These are phyloP conservation scores for Wickerhamomyces sp. DNA, from an alignment of 1,139 yeast species.

Conservation along the genomic window DNA sequence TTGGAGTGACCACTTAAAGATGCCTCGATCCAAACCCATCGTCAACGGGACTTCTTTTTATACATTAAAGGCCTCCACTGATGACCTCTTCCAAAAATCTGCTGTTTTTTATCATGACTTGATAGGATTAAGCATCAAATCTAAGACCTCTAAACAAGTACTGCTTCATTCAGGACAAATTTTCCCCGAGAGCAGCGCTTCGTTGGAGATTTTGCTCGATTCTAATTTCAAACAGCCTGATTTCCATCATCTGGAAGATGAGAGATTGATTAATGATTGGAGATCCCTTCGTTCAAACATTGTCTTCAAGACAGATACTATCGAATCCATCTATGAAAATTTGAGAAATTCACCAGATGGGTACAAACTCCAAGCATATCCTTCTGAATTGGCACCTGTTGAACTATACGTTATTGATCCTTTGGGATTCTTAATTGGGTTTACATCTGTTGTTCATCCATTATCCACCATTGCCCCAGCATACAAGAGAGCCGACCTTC, in stretches of 20 bases:
- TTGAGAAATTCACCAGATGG: constrained; percentile 20
- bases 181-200: constrained; percentile 27
- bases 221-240: constrained; percentile 9
- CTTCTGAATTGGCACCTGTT: constrained; percentile 63
- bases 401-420: constrained; percentile 69
- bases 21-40: constrained; percentile 21
- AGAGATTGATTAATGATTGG: constrained; percentile 27
- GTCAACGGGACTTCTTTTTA: constrained; percentile 49
- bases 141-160: constrained; percentile 24
- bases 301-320: constrained; percentile 28
- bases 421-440: constrained; percentile 61
- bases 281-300: constrained; percentile 29
- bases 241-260: constrained; percentile 7
- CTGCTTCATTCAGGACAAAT: constrained; percentile 33
- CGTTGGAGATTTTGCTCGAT: constrained; percentile 21
- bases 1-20: too few relatives aligned
- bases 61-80: constrained; percentile 38
- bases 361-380: constrained; percentile 33
- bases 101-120: constrained; percentile 41
- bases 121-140: constrained; percentile 36
- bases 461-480: constrained; percentile 46
- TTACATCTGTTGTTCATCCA: constrained; percentile 55
- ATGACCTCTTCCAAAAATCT: constrained; percentile 32
- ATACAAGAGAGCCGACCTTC: constrained; percentile 16
- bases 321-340: constrained; percentile 23